Evolutionary conservation across 345 rosid genomes (phyloP), one percentile per base, ranked within the genome.

Genomic region (Linum tenue): DNA sequence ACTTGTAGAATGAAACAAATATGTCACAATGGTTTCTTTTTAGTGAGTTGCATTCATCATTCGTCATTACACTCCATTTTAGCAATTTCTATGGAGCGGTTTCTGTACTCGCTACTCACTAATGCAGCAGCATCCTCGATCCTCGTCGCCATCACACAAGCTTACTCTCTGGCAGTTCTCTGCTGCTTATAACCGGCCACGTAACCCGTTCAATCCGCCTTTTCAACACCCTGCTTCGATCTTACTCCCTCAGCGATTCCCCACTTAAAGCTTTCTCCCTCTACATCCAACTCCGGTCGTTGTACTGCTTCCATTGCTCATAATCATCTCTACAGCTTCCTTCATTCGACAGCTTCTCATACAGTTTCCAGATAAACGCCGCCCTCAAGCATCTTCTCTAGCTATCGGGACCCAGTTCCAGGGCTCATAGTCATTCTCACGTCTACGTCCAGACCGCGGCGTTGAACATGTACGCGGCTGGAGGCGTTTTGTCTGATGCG

Each of bases 371-470:
- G 38, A 36, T 81, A 3, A 84, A 81, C 68, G 56, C 87, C 56
- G 63, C 81, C 62, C 80, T 36, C 67, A 69, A 67, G 55, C 60
- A 56, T 50, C 17, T 11, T 67, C 16, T 48, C 60, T 31, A 5
- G 14, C 12, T 57, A 4, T 60, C 15, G 95, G 97, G 7, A 74
- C 62, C 66, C 88, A 85, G 81, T 65, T 86, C 51, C 97, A 87
- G 77, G 76, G 12, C 5, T 78, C 51, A 87, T 86, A 75, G 70
- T 63, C 80, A 56, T 8, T 62, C 17, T 66, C 81, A 92, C 69
- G 84, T 86, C 56, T 84, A 89, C 62, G 91, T 92, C 15, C 85
- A 83, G 62, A 89, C 96, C 64, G 83, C 85, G 65, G 66, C 89
- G 78, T 67, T 86, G 0, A 69, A 74, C 2, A 40, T 86, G 84